Evolutionary conservation across 768 basidiomycete species (phyloP).

Genomic region (Pulveroboletus sp.): DNA sequence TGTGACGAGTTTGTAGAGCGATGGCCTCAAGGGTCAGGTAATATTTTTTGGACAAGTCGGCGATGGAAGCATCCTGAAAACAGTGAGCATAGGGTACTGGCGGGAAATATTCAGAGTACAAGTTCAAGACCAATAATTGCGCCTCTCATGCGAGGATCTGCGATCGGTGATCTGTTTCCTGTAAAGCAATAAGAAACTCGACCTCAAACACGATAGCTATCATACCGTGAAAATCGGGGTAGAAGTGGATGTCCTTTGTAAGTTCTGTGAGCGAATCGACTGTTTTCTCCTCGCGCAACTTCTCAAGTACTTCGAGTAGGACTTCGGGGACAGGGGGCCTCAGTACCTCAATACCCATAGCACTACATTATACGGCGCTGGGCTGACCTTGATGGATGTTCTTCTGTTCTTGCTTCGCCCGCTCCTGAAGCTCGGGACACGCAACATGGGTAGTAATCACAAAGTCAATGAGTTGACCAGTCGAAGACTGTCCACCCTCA

Average conservation of each 20-base stretch:
- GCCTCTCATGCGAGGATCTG: slow-evolving; percentile 93
- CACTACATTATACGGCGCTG: neutral
- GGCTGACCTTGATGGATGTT: slow-evolving; percentile 52
- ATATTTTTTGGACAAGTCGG: slow-evolving; percentile 87
- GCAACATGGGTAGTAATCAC: slow-evolving; percentile 90
- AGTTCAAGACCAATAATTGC: slow-evolving; percentile 84
- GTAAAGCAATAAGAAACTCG: slow-evolving; percentile 5
- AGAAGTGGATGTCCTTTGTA: slow-evolving; percentile 87
- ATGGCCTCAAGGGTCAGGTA: slow-evolving; percentile 90
- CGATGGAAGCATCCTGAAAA: slow-evolving; percentile 58
- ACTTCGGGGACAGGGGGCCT: slow-evolving; percentile 37
- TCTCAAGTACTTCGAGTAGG: slow-evolving; percentile 68
- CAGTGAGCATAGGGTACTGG: neutral
- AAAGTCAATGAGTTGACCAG: slow-evolving; percentile 93
- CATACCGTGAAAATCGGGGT: slow-evolving; percentile 90
- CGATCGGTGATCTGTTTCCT: slow-evolving; percentile 96
- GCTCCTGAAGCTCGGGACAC: slow-evolving; percentile 61
- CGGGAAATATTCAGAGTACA: slow-evolving; percentile 32
- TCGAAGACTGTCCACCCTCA: slow-evolving; percentile 97
- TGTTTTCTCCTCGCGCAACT: slow-evolving; percentile 49
- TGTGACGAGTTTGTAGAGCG: slow-evolving; percentile 90
- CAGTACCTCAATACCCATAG: neutral
- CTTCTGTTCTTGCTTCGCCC: slow-evolving; percentile 54
- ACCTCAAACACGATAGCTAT: neutral
- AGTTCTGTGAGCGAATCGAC: slow-evolving; percentile 72